A percentile compares a stretch with the other conserved stretches of the same genome.
phyloP scores from a whole-genome alignment of 805 yeast genomes.

The Komagataella ulmi region DNA sequence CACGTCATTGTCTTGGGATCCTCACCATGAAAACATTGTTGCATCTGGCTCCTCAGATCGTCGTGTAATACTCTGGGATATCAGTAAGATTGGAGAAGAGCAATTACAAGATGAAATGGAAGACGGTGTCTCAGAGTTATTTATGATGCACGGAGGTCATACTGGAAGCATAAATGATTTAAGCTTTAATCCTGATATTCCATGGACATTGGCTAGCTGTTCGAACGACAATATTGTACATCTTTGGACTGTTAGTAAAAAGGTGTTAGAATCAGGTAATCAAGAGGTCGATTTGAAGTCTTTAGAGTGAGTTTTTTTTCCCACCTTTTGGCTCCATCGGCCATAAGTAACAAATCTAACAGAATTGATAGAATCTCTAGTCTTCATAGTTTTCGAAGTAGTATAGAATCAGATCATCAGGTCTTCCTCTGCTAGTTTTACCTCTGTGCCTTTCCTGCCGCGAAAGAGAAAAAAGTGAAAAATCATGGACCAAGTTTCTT shows the following conservation, averaged over 20 bases:
- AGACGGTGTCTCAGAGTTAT: slow-evolving; percentile 79
- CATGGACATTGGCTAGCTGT: slow-evolving; percentile 65
- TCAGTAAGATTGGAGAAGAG: slow-evolving; percentile 68
- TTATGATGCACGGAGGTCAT: slow-evolving; percentile 92
- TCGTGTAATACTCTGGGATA: slow-evolving; percentile 72
- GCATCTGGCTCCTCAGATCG: slow-evolving; percentile 73
- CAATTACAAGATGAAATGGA: slow-evolving; percentile 80
- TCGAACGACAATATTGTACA: slow-evolving; percentile 52
- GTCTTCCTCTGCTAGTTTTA: neutral
- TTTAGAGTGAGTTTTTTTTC: slow-evolving; percentile 4
- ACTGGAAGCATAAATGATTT: slow-evolving; percentile 66
- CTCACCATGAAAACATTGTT: slow-evolving; percentile 61
- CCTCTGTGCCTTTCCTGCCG: neutral
- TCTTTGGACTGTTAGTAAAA: slow-evolving; percentile 34
- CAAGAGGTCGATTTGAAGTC: slow-evolving; percentile 5
- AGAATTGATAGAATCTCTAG: neutral
- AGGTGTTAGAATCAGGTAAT: slow-evolving; percentile 15
- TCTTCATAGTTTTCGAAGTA: neutral
- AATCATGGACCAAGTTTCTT: neutral
- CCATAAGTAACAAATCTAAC: neutral
- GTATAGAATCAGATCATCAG: neutral
- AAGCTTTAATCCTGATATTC: slow-evolving; percentile 53
- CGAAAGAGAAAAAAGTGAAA: neutral
- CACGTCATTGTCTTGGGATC: slow-evolving; percentile 66
- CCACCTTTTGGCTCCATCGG: neutral